Conservation (phyloP, 176 grass and related monocot genomes). For the Zea mays region Zm-B73-REFERENCE-NAM-5.0 NC_050105.1:139947501-139948000, state of each 20-base stretch:
- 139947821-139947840: conserved; percentile 4
- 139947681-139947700: not conserved
- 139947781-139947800: conserved; percentile 11
- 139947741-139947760: conserved; percentile 19
- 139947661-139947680: conserved; percentile 1
- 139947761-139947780: not conserved
- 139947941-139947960: conserved; percentile 85
- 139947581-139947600: not conserved
- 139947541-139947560: not conserved
- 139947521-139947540: not conserved
- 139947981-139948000: conserved; percentile 97
- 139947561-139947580: conserved; percentile 4
- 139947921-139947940: conserved; percentile 11
- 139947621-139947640: not conserved
- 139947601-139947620: conserved; percentile 11
- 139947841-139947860: not conserved
- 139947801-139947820: conserved; percentile 6
- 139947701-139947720: conserved; percentile 10
- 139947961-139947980: conserved; percentile 92
- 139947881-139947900: conserved; percentile 17
- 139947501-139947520: conserved; percentile 15
- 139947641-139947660: not conserved
- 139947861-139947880: conserved; percentile 7
- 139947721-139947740: conserved; percentile 1
- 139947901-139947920: conserved; percentile 3